These are phyloP conservation scores for Evernia prunastri DNA, from an alignment of 495 filamentous ascomycete genomes.

Conservation along the genomic window DNA sequence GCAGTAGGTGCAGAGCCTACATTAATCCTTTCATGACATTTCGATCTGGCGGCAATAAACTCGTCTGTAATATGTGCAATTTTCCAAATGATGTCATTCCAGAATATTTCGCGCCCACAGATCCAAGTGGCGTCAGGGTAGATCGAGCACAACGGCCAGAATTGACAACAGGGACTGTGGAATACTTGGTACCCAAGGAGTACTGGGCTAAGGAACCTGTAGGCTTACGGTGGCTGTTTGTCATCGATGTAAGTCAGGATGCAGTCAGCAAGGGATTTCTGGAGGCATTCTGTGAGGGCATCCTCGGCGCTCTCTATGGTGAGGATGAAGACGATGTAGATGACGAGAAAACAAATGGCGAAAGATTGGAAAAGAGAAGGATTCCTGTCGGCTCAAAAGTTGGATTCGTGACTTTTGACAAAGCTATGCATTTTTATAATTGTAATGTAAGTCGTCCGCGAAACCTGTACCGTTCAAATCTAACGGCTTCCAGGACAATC, in stretches of 20 bases:
- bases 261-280: slow-evolving; percentile 82
- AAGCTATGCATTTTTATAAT: slow-evolving; percentile 96
- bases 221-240: slow-evolving; percentile 77
- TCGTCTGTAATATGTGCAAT: slow-evolving; percentile 97
- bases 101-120: slow-evolving; percentile 90
- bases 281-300: slow-evolving; percentile 86
- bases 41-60: slow-evolving; percentile 86
- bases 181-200: slow-evolving; percentile 95
- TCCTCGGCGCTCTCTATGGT: slow-evolving; percentile 76
- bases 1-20: slow-evolving; percentile 88
- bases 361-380: slow-evolving; percentile 44
- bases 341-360: slow-evolving; percentile 49
- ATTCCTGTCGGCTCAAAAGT: slow-evolving; percentile 78
- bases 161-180: slow-evolving; percentile 82
- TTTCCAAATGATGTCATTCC: slow-evolving; percentile 91
- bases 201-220: slow-evolving; percentile 97
- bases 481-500: slow-evolving; percentile 46
- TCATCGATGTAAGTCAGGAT: slow-evolving; percentile 89
- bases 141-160: slow-evolving; percentile 89
- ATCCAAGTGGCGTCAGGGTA: slow-evolving; percentile 77
- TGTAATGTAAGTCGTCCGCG: slow-evolving; percentile 55
- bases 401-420: slow-evolving; percentile 92
- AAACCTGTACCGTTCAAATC: background rate
- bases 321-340: slow-evolving; percentile 45
- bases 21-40: slow-evolving; percentile 99